Base-by-base conservation (phyloP, 2,329 filamentous ascomycete species). In the Fusarium buxicola region DNA sequence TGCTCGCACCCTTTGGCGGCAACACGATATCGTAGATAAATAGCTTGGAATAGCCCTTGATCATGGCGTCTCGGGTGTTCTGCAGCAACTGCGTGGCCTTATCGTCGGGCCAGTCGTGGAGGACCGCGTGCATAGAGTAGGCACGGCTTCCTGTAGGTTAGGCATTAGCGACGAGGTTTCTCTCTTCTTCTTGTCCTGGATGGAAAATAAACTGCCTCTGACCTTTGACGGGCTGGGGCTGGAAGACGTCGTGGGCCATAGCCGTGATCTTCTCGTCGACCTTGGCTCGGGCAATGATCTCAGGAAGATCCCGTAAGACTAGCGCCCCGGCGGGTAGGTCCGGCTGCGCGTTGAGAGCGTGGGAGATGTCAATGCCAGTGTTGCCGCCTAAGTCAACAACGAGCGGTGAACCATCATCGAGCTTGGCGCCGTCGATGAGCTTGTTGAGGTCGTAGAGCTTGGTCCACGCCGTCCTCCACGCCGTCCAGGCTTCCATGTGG, bases 21-120 rank as follows among this genome's bases (percentile, higher is more conserved):
- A 70, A 1, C 2, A 70, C 60, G 1, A 68, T 69, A 2, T 70
- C 68, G 3, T 69, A 61, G 2, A 70, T 24, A 7, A 69, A 63
- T 0, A 70, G 54, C 25, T 66, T 69, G 0, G 68, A 70, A 16
- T 77, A 78, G 0, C 60, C 63, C 15, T 54, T 52, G 0, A 48
- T 24, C 68, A 70, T 70, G 0, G 63, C 68, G 2, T 64, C 52
- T 3, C 27, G 53, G 0, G 62, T 64, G 10, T 69, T 56, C 0
- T 44, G 25, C 1, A 76, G 65, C 1, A 81, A 78, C 5, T 60
- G 50, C 0, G 60, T 60, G 2, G 71, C 63, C 13, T 79, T 66
- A 2, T 69, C 69, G n/a, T 83, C 76, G 0, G 79, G 74, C 81
- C 81, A 84, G 70, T 83, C 80, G 58, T 84, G 82, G 7, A 84